phyloP scores from a whole-genome alignment of 208 protist species.

The Sergeia podlipaevii region DNA sequence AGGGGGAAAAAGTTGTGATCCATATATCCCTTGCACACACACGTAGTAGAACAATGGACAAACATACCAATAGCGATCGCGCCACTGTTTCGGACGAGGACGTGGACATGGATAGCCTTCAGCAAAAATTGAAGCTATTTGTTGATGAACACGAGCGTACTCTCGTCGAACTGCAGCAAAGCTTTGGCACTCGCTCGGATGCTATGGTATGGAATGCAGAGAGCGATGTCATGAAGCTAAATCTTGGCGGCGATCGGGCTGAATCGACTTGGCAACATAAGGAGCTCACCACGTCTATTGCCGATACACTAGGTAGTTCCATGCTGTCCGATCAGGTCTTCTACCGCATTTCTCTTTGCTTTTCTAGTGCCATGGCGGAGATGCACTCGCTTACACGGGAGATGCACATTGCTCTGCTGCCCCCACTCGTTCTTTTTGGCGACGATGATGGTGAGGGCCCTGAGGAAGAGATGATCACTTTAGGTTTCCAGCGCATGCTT shows the following conservation, averaged over 20 bases:
- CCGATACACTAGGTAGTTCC: constrained; percentile 26
- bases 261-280: background rate
- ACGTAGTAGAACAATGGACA: no score
- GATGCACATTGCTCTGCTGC: constrained; percentile 22
- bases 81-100: no score
- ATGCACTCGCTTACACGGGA: constrained; percentile 47
- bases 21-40: no score
- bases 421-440: constrained; percentile 42
- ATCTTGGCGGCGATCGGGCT: constrained; percentile 13
- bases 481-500: background rate
- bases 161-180: constrained; percentile 50
- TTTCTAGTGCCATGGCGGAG: constrained; percentile 30
- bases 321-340: constrained; percentile 31
- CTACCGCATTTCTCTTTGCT: constrained; percentile 32
- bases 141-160: constrained; percentile 47
- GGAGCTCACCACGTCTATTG: constrained; percentile 29
- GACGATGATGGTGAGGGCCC: constrained; percentile 22
- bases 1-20: no score
- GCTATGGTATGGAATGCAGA: constrained; percentile 43
- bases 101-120: background rate
- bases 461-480: no score
- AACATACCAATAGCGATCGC: no score
- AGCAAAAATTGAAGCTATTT: constrained; percentile 19
- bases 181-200: constrained; percentile 37
- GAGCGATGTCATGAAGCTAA: constrained; percentile 30